Evolutionary conservation across 306 rosid species (phyloP), one percentile per base, ranked within the genome.

Genomic region (Malus fusca): DNA sequence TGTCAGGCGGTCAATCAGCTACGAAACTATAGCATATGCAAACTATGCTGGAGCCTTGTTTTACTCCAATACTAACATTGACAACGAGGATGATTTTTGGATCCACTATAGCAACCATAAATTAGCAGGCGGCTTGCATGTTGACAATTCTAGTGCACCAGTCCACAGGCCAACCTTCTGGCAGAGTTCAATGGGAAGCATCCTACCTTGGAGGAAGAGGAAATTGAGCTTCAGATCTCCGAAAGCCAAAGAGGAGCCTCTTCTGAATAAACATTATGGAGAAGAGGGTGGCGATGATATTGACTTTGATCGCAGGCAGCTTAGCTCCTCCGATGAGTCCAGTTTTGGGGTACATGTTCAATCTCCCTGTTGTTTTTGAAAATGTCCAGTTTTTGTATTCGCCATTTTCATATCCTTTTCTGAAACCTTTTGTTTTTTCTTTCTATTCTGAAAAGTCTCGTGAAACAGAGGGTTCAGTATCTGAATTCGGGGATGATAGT

Each of bases 281-380:
- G 86, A 83, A 61, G 81, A 83, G 11, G 86, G 86, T 30, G 86
- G 86, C 15, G 86, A 83, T 37, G 86, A 83, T 60, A 83, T 83
- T 44, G 86, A 83, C 61, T 79, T 70, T 22, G 77, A 76, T 31
- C 83, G 83, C 15, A 75, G 86, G 78, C 86, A 79, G 81, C 83
- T 72, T 14, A 61, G 77, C 69, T 69, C 79, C 13, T 68, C 72
- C 4, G 75, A 84, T 55, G 82, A 73, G 40, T 71, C 75, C 26
- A 66, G 46, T 78, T 72, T 75, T 17, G 67, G 43, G 87, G 87
- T 80, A 68, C n/a, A 10, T 33, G 25, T 43, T 42, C 62, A 17
- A 58, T 59, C 10, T 59, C 33, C n/a, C 62, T n/a, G 28, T 9
- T 18, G 28, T 21, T 28, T 70, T 55, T 44, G 14, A 52, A 71